Percentiles rank a stretch among this genome's conserved stretches.
phyloP scores from a whole-genome alignment of 257 asterid genomes.

The Haberlea rhodopensis region DNA sequence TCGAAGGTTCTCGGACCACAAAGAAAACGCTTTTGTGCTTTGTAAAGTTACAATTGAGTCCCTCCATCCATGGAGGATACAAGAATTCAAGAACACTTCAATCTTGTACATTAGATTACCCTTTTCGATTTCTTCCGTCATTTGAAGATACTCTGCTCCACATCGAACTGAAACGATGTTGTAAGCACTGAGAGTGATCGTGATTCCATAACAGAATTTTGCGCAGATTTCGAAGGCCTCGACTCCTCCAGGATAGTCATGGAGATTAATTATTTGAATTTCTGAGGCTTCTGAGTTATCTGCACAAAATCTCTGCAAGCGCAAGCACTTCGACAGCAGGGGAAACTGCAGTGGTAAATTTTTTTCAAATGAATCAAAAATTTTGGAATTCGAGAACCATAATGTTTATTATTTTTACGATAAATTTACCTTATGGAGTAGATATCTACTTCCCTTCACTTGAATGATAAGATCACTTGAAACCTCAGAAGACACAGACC shows the following conservation, averaged over 20 bases:
- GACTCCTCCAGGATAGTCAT: constrained; percentile 81
- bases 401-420: no score
- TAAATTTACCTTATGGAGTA: constrained; percentile 71
- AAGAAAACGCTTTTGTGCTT: constrained; percentile 57
- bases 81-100: constrained; percentile 73
- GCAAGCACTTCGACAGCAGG: constrained; percentile 69
- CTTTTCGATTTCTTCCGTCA: constrained; percentile 86
- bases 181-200: constrained; percentile 78
- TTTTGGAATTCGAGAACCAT: neutral
- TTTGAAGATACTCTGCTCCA: constrained; percentile 79
- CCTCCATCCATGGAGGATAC: constrained; percentile 82
- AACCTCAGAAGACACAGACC: constrained; percentile 80
- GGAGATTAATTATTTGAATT: constrained; percentile 55
- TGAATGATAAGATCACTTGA: constrained; percentile 77
- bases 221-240: constrained; percentile 90
- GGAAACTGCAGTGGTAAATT: constrained; percentile 62
- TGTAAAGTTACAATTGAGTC: constrained; percentile 67
- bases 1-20: constrained; percentile 65
- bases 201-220: constrained; percentile 88
- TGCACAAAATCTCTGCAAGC: constrained; percentile 58
- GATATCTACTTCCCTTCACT: constrained; percentile 65
- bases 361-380: neutral
- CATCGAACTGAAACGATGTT: constrained; percentile 70
- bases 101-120: constrained; percentile 71
- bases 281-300: constrained; percentile 52